Percentiles rank a stretch among this genome's conserved stretches.
phyloP scores from a whole-genome alignment of 208 protist species.

The Trypanosoma lewisi region DNA sequence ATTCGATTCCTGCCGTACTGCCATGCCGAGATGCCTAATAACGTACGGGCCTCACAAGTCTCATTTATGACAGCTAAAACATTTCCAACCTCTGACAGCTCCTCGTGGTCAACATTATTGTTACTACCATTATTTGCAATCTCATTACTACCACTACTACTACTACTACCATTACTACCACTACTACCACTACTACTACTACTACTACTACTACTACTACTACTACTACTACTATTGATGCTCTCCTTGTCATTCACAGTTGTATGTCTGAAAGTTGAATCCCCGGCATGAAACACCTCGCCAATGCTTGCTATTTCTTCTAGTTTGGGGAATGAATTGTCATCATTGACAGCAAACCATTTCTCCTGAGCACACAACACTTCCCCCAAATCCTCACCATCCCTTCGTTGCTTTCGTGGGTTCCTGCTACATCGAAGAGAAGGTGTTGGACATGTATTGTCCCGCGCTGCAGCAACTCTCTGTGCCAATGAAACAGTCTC shows the following conservation, averaged over 20 bases:
- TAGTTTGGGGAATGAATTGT: not conserved
- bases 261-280: not conserved
- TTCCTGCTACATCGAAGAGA: not conserved
- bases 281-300: not conserved
- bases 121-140: not conserved
- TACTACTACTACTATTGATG: too few relatives aligned
- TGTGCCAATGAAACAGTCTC: constrained; percentile 3
- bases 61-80: constrained; percentile 44
- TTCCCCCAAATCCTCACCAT: not conserved
- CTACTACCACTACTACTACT: too few relatives aligned
- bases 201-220: too few relatives aligned
- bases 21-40: constrained; percentile 41
- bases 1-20: constrained; percentile 69
- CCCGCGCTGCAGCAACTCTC: not conserved
- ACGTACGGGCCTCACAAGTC: constrained; percentile 41
- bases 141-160: too few relatives aligned
- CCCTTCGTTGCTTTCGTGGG: not conserved
- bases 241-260: too few relatives aligned
- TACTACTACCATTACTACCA: too few relatives aligned
- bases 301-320: not conserved
- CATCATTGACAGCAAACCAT: constrained; percentile 8
- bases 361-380: not conserved
- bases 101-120: not conserved
- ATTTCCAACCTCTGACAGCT: constrained; percentile 44
- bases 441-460: not conserved